These are phyloP conservation scores for Microbotryum scabiosae DNA, from an alignment of 1,284 basidiomycete species.

Conservation along the genomic window DNA sequence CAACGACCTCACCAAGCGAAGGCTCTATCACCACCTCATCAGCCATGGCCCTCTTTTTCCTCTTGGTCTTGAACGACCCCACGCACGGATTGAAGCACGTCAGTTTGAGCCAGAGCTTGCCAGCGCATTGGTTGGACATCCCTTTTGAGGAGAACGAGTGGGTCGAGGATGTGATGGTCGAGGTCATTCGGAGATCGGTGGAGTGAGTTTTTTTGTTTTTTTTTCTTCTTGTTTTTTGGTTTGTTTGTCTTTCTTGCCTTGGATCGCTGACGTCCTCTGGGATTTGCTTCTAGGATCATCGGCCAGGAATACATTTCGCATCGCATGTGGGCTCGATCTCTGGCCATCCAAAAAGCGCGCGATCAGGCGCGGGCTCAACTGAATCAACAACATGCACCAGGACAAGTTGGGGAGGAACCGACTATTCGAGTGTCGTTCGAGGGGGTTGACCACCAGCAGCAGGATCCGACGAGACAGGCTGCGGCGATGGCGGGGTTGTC, in stretches of 20 bases:
- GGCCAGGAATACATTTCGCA: slow-evolving; percentile 68
- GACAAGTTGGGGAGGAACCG: background rate
- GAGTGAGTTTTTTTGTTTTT: slow-evolving; percentile 8
- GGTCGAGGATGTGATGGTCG: slow-evolving; percentile 88
- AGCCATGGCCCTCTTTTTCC: slow-evolving; percentile 61
- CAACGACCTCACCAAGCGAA: slow-evolving; percentile 18
- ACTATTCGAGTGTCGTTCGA: background rate
- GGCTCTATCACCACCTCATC: slow-evolving; percentile 66
- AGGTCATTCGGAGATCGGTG: slow-evolving; percentile 66
- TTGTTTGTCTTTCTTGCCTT: too few relatives aligned
- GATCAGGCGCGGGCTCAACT: slow-evolving; percentile 16
- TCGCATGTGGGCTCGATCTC: slow-evolving; percentile 59
- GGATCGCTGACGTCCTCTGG: too few relatives aligned
- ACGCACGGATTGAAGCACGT: slow-evolving; percentile 64
- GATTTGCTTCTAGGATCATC: too few relatives aligned
- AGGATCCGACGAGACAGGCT: slow-evolving; percentile 4
- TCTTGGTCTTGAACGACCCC: slow-evolving; percentile 74
- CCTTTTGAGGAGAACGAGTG: slow-evolving; percentile 82
- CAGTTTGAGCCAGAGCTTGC: slow-evolving; percentile 70
- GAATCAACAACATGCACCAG: background rate
- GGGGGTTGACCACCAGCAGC: background rate
- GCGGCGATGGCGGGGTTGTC: slow-evolving; percentile 18
- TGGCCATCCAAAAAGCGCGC: slow-evolving; percentile 18
- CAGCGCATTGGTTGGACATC: slow-evolving; percentile 68
- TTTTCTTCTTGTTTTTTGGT: too few relatives aligned